phyloP scores from a whole-genome alignment of 2,329 filamentous ascomycete species.

The Periglandula ipomoeae region DNA sequence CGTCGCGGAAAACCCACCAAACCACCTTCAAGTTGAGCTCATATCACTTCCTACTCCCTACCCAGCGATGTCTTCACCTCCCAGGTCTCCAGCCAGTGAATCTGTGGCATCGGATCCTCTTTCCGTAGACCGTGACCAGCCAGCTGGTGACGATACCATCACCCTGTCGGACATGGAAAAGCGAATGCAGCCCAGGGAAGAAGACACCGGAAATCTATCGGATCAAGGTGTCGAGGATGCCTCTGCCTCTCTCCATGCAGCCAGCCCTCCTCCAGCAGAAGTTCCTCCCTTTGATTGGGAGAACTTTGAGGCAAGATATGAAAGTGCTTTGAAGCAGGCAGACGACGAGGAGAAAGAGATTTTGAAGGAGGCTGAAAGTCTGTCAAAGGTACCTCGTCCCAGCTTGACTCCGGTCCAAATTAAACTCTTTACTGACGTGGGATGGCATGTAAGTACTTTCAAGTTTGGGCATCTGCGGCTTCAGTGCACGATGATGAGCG shows the following conservation, averaged over 20 bases:
- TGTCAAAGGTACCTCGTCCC: constrained; percentile 48
- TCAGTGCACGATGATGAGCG: constrained; percentile 65
- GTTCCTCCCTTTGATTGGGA: constrained; percentile 64
- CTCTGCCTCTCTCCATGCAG: constrained; percentile 6
- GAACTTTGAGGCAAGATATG: constrained; percentile 62
- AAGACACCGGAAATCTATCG: constrained; percentile 30
- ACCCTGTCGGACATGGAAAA: constrained; percentile 15
- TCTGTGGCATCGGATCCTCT: constrained; percentile 1
- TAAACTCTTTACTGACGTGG: neutral
- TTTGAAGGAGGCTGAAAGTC: constrained; percentile 54
- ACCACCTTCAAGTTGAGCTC: neutral
- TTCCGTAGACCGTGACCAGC: constrained; percentile 8
- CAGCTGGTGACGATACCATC: constrained; percentile 11
- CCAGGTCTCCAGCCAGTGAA: constrained; percentile 5
- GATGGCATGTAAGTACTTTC: constrained; percentile 56
- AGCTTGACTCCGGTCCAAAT: neutral
- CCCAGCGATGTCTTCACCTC: constrained; percentile 11
- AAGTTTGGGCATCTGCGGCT: constrained; percentile 67
- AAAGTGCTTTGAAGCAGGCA: constrained; percentile 53
- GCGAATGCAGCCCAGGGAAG: constrained; percentile 14
- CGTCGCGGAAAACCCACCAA: neutral
- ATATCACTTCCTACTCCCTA: neutral
- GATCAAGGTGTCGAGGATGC: constrained; percentile 22
- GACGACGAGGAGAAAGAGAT: constrained; percentile 56
- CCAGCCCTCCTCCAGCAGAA: constrained; percentile 36